These are phyloP conservation scores for Senna siamea DNA, from an alignment of 306 rosid genomes.

Conservation along the genomic window DNA sequence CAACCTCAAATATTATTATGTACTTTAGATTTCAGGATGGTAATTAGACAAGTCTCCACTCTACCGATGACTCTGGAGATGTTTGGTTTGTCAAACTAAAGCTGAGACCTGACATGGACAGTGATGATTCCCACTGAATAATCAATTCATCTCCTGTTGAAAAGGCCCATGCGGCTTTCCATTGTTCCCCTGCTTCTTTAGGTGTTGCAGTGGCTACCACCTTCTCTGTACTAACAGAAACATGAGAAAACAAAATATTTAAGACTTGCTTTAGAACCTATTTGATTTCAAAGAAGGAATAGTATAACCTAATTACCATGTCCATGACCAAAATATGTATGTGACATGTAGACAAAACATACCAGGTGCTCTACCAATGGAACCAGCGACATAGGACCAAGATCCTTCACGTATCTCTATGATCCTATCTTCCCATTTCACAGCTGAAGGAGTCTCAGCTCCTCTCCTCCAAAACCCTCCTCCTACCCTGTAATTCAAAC, in stretches of 20 bases:
- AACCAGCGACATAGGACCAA: constrained; percentile 89
- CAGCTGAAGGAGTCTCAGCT: constrained; percentile 71
- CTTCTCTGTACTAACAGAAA: constrained; percentile 84
- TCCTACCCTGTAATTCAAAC: constrained; percentile 66
- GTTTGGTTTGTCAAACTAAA: constrained; percentile 58
- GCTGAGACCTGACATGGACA: constrained; percentile 57
- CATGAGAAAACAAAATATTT: constrained; percentile 39
- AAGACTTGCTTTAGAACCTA: no score
- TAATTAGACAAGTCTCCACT: constrained; percentile 22
- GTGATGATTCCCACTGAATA: constrained; percentile 65
- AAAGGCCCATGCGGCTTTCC: constrained; percentile 74
- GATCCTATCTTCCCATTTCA: constrained; percentile 89
- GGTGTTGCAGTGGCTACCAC: constrained; percentile 90
- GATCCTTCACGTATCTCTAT: constrained; percentile 91
- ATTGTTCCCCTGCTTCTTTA: constrained; percentile 68
- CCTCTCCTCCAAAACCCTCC: constrained; percentile 98
- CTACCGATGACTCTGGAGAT: constrained; percentile 67
- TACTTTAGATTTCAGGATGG: no score
- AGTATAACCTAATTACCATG: neutral
- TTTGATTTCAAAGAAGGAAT: neutral
- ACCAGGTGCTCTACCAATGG: constrained; percentile 90
- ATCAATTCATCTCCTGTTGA: constrained; percentile 82
- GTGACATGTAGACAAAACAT: constrained; percentile 42
- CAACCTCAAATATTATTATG: neutral
- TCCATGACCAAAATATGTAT: no score